Base-by-base conservation (phyloP, 2,329 filamentous ascomycete species). In the Byssothecium circinans region DNA sequence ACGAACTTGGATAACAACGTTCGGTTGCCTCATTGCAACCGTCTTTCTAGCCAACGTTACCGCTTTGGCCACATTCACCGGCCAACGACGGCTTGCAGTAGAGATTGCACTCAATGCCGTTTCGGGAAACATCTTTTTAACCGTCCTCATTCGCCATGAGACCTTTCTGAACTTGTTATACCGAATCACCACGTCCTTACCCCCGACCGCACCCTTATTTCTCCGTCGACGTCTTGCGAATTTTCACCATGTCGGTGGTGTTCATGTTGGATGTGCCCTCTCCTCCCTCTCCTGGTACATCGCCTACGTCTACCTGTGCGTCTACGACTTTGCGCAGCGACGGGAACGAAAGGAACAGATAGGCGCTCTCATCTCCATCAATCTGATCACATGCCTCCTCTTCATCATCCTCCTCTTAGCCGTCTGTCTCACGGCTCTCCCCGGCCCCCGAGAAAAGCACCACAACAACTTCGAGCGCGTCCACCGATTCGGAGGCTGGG, bases 271-370 rank as follows among this genome's bases (percentile, higher is more conserved):
- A 20, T 53, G 58, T 15, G 62, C 67, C 1, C 36, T 70, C 3
- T 61, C 66, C 7, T 60, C 64, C 1, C 53, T 63, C 6, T 36
- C 64, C 15, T 80, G 77, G 77, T 78, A 75, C 57, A 60, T 72
- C n/a, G 49, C 70, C 37, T 72, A 77, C 49, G 61, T 68, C 2
- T 59, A 60, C 4, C 45, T 72, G 14, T 47, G 72, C 25, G 61
- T 67, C 1, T 42, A 48, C 14, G 53, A 61, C 14, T 66, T 60
- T 50, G 32, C 53, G 8, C 33, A 52, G 1, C 22, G 45, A 5
- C 17, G 42, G 40, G n/a, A 43, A 41, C 2, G 47, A 64, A 8
- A 17, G 6, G 6, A 34, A n/a, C 5, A 17, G 7, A 17, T 17
- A 14, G 14, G 15, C 32, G 6, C 15, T 58, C 56, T 0, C 36